These are phyloP conservation scores for Helichrysum umbraculigerum DNA, from an alignment of 129 eudicot species.

Conservation along the genomic window DNA sequence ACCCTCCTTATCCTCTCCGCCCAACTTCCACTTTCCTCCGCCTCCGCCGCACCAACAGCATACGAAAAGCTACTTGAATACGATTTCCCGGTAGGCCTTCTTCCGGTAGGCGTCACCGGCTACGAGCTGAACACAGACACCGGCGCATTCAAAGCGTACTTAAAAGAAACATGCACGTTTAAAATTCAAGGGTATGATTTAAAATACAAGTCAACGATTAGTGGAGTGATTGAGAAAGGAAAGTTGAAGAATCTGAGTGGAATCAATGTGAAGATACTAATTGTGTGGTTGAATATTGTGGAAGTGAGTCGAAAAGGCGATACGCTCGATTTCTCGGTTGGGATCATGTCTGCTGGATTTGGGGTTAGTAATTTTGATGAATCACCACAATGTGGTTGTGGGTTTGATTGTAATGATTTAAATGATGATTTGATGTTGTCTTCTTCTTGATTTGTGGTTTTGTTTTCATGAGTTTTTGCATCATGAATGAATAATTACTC, in stretches of 20 bases:
- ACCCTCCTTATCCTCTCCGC: constrained; percentile 7
- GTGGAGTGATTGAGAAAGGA: constrained; percentile 46
- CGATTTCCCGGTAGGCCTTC: constrained; percentile 54
- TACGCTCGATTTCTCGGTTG: constrained; percentile 44
- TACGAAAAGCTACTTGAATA: constrained; percentile 43
- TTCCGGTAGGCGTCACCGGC: constrained; percentile 52
- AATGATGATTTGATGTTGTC: constrained; percentile 8
- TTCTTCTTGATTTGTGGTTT: not conserved
- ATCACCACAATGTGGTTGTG: constrained; percentile 57
- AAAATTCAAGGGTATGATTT: constrained; percentile 38
- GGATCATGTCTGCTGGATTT: constrained; percentile 46
- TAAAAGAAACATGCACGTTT: constrained; percentile 45
- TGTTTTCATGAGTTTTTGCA: not conserved
- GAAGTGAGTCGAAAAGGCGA: constrained; percentile 44
- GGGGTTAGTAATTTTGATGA: constrained; percentile 45
- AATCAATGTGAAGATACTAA: constrained; percentile 43
- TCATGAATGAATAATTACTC: not conserved
- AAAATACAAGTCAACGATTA: constrained; percentile 43
- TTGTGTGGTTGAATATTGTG: constrained; percentile 49
- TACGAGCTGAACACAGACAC: constrained; percentile 43
- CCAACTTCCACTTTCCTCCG: constrained; percentile 12
- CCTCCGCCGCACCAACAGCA: constrained; percentile 33
- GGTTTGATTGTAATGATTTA: constrained; percentile 37
- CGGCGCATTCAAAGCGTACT: constrained; percentile 46
- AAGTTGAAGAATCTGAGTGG: constrained; percentile 43